Percentiles rank a stretch among this genome's conserved stretches.
Conservation (phyloP, 106 monocot species). For the Ottelia alismoides region DNA sequence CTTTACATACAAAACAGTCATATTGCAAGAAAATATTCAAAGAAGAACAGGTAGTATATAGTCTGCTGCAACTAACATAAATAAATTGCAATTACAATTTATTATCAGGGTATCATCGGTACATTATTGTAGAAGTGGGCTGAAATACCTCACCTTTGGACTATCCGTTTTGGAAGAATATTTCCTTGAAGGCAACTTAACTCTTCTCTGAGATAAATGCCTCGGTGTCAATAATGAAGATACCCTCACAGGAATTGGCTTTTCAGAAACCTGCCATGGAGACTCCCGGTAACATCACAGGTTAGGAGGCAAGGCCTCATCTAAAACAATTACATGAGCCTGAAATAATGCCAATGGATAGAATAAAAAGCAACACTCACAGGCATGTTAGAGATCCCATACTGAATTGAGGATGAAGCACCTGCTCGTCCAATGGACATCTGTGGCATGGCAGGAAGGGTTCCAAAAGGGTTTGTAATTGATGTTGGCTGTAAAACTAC, state of each 20-base stretch:
- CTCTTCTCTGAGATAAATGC: constrained; percentile 82
- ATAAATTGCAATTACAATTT: no score
- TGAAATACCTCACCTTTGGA: constrained; percentile 60
- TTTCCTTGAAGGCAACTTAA: constrained; percentile 59
- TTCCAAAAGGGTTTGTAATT: constrained; percentile 78
- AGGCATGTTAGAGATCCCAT: constrained; percentile 97
- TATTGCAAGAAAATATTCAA: no score
- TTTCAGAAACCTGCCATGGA: constrained; percentile 78
- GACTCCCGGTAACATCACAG: no score
- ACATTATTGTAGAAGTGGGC: no score
- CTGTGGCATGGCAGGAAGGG: constrained; percentile 84
- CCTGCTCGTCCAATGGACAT: constrained; percentile 84
- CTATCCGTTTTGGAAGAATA: constrained; percentile 71
- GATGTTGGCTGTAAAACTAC: constrained; percentile 66
- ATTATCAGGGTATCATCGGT: no score
- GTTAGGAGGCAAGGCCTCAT: no score
- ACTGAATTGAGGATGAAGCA: constrained; percentile 70
- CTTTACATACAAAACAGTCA: no score
- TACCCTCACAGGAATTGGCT: constrained; percentile 41
- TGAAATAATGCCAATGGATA: no score
- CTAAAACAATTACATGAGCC: no score
- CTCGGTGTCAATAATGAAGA: constrained; percentile 66
- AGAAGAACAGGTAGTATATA: no score
- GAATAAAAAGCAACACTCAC: constrained; percentile 43
- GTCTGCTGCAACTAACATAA: no score